Conservation (phyloP, 2,329 filamentous ascomycete genomes). For the Emmonsia crescens region DNA sequence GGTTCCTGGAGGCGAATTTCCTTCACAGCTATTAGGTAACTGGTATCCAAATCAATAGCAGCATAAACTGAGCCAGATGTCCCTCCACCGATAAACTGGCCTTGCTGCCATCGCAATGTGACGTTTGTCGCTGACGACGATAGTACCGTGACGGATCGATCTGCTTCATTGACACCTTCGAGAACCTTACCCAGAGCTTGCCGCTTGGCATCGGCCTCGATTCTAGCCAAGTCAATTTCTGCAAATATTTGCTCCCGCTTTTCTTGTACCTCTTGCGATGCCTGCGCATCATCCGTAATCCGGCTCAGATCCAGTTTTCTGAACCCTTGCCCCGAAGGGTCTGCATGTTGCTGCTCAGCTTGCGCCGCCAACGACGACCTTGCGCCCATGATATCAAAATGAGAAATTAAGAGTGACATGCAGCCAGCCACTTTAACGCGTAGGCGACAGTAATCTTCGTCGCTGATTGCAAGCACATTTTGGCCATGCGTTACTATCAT, state of each 20-base stretch:
- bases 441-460: conserved; percentile 74
- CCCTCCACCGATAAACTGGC: conserved; percentile 93
- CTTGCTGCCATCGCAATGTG: conserved; percentile 94
- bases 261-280: conserved; percentile 59
- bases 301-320: conserved; percentile 67
- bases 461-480: conserved; percentile 81
- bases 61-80: conserved; percentile 97
- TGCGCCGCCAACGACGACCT: conserved; percentile 87
- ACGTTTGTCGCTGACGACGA: conserved; percentile 93
- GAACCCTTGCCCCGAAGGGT: conserved; percentile 66
- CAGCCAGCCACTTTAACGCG: conserved; percentile 87
- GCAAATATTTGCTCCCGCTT: conserved; percentile 63
- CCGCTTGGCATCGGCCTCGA: conserved; percentile 70
- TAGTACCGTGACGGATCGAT: conserved; percentile 84
- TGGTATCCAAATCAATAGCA: conserved; percentile 92
- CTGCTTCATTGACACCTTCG: conserved; percentile 90
- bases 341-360: conserved; percentile 79
- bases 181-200: conserved; percentile 82
- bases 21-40: conserved; percentile 96
- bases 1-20: conserved; percentile 96
- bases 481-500: conserved; percentile 95
- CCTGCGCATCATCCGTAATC: conserved; percentile 73
- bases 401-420: conserved; percentile 93
- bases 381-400: conserved; percentile 98
- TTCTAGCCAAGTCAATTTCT: conserved; percentile 66